Evolutionary conservation across 768 basidiomycete species (phyloP).

Genomic region (Hygrocybe coccinea): DNA sequence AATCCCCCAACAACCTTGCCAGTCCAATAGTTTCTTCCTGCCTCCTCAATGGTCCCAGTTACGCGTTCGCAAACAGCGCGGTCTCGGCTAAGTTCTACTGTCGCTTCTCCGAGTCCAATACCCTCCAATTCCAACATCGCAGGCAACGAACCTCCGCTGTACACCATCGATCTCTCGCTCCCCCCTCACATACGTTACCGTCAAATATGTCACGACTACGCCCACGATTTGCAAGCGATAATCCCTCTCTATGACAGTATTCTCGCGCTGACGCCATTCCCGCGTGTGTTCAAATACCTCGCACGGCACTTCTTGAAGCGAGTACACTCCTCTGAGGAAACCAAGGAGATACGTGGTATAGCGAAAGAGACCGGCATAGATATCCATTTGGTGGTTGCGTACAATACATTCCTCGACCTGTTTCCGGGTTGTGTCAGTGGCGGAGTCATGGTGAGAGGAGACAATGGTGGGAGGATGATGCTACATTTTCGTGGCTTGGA

Average conservation of each 20-base stretch:
- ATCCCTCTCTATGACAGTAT: conserved; percentile 27
- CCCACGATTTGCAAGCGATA: conserved; percentile 23
- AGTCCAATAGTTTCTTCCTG: no score
- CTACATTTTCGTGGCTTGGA: conserved; percentile 37
- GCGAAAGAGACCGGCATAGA: conserved; percentile 23
- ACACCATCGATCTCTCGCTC: conserved; percentile 30
- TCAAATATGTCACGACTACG: conserved; percentile 31
- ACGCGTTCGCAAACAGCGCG: no score
- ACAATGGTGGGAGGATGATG: conserved; percentile 18
- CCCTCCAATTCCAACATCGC: no score
- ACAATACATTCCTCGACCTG: conserved; percentile 37
- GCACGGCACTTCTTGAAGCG: conserved; percentile 25
- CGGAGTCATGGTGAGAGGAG: conserved; percentile 22
- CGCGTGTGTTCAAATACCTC: conserved; percentile 22
- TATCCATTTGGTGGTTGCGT: conserved; percentile 32
- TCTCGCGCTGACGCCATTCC: conserved; percentile 21
- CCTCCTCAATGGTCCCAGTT: no score
- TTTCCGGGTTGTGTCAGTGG: conserved; percentile 39
- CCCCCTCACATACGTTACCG: conserved; percentile 29
- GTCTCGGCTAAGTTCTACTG: no score
- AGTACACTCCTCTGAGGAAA: conserved; percentile 32
- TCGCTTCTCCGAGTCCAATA: no score
- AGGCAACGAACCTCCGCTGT: conserved; percentile 19
- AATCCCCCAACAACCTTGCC: no score
- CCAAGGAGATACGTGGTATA: conserved; percentile 32